Conservation (phyloP, 495 filamentous ascomycete species). For the Neurospora sp. region DNA sequence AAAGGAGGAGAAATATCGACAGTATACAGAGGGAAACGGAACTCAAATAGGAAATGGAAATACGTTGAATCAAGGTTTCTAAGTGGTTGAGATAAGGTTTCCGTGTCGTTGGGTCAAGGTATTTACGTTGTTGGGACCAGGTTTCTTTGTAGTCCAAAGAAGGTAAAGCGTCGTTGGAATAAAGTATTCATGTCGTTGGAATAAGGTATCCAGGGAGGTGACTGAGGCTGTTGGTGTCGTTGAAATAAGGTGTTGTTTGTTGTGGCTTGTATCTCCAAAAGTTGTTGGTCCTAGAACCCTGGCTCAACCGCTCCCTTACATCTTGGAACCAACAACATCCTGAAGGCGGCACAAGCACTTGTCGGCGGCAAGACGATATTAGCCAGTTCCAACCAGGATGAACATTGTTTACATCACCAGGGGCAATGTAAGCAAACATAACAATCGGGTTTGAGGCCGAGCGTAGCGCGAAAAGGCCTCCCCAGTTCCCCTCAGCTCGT, state of each 20-base stretch:
- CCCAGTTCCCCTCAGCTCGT: too few species aligned
- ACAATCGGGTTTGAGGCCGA: too few species aligned
- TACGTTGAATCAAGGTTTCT: too few species aligned
- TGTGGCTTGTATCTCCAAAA: neutral
- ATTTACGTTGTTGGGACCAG: neutral
- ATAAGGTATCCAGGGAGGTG: neutral
- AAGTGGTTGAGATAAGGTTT: too few species aligned
- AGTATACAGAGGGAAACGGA: neutral
- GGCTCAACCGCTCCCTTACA: neutral
- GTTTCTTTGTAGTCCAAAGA: neutral
- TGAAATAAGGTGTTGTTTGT: neutral
- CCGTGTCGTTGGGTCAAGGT: neutral
- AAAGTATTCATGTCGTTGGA: neutral
- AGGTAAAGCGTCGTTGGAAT: neutral
- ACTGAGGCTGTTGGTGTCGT: neutral
- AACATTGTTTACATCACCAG: neutral
- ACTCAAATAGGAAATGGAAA: neutral
- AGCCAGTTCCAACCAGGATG: neutral
- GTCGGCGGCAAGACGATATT: neutral
- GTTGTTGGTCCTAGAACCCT: neutral
- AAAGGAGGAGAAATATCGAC: neutral
- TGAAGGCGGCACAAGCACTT: neutral
- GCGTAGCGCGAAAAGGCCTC: too few species aligned
- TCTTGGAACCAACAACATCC: neutral
- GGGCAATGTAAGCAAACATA: too few species aligned